Base-by-base conservation (phyloP, 2,329 filamentous ascomycete species). In the Rhinocladiella mackenziei region DNA sequence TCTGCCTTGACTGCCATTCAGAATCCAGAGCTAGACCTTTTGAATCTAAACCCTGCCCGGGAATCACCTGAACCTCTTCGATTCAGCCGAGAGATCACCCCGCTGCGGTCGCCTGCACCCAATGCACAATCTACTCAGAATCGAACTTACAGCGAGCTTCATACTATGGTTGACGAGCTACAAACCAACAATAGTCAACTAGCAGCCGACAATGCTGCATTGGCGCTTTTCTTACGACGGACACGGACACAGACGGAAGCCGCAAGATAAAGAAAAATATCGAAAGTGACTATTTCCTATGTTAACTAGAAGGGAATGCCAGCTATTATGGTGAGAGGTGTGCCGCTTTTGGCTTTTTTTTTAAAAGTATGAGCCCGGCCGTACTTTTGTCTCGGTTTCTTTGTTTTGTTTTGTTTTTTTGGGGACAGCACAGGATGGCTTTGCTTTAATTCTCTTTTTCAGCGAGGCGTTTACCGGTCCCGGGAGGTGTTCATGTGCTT, bases 241-340 rank as follows among this genome's bases (percentile, higher is more conserved):
- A 46, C 46, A 26, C 50, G 45, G 30, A 48, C 53, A 17, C 50
- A 47, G 30, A 48, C 53, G 13, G 53, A 55, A 19, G 43, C 48
- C 28, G 50, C 53, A 26, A 44, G 52, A 34, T 50, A 44, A n/a
- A n/a, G n/a, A n/a, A n/a, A n/a, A n/a, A n/a, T n/a, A n/a, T n/a
- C n/a, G n/a, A n/a, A n/a, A n/a, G n/a, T n/a, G n/a, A n/a, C 25
- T 13, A 33, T 13, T 29, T 14, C 15, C 11, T 6, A 30, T 22
- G 32, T 18, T 19, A 31, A 15, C 31, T 36, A 6, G 10, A 25
- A 11, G 8, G 4, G 8, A 38, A n/a, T n/a, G n/a, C n/a, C n/a
- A n/a, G n/a, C n/a, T n/a, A n/a, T n/a, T n/a, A n/a, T n/a, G n/a
- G n/a, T n/a, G n/a, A n/a, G n/a, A n/a, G n/a, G n/a, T n/a, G n/a